A percentile compares a stretch with the other conserved stretches of the same genome.
These are phyloP conservation scores for Pyrenochaeta sp. DNA, from an alignment of 2,329 filamentous ascomycete species.

Conservation along the genomic window DNA sequence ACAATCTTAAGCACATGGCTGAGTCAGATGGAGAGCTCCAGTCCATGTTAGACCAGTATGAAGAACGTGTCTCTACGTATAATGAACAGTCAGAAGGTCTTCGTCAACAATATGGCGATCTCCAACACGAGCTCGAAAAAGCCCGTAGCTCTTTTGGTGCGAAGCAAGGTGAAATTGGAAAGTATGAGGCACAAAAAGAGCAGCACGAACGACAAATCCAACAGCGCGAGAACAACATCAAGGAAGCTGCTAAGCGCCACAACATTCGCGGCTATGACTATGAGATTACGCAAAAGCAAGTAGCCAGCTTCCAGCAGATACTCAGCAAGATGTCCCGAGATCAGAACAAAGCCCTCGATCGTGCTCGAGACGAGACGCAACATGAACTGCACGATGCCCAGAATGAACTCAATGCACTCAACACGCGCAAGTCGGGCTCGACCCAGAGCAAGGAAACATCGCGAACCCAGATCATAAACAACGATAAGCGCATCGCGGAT, in stretches of 20 bases:
- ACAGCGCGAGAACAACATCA: conserved; percentile 76
- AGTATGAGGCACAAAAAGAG: conserved; percentile 84
- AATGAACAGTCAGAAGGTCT: conserved; percentile 69
- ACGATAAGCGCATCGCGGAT: conserved; percentile 73
- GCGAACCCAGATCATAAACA: conserved; percentile 74
- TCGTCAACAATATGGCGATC: conserved; percentile 69
- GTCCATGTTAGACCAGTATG: conserved; percentile 77
- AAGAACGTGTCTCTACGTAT: conserved; percentile 74
- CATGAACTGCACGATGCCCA: conserved; percentile 80
- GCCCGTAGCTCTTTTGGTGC: conserved; percentile 53
- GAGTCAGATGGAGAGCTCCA: conserved; percentile 82
- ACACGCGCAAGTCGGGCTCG: conserved; percentile 74
- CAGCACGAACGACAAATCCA: conserved; percentile 83
- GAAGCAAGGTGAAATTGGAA: conserved; percentile 73
- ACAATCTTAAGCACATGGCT: conserved; percentile 77
- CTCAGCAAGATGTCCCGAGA: conserved; percentile 79
- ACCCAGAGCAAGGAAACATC: conserved; percentile 78
- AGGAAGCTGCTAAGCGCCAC: conserved; percentile 77
- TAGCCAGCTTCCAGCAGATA: conserved; percentile 78
- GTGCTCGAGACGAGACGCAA: conserved; percentile 74
- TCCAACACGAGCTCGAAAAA: conserved; percentile 62
- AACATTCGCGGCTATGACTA: conserved; percentile 86
- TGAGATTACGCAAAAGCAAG: conserved; percentile 75
- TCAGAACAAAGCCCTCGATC: conserved; percentile 80
- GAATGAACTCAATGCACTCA: conserved; percentile 73